Evolutionary conservation across 2,329 filamentous ascomycete species (phyloP).

Genomic region (Helotiales sp.): DNA sequence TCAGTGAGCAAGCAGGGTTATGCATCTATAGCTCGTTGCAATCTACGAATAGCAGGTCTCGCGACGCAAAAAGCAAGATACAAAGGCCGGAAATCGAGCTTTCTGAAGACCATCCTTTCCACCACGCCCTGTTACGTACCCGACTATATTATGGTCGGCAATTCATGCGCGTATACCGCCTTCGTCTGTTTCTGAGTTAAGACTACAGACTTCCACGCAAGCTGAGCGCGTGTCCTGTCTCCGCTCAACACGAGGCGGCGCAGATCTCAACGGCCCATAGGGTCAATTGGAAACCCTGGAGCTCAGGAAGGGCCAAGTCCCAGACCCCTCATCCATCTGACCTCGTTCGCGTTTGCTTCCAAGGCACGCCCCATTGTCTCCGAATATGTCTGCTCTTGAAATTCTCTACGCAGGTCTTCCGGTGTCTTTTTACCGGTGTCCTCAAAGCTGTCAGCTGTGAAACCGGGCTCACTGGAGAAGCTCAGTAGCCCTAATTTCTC

Average conservation of each 20-base stretch:
- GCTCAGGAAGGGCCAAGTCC: conserved; percentile 25
- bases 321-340: conserved; percentile 33
- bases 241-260: background rate
- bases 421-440: conserved; percentile 44
- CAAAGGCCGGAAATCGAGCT: background rate
- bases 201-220: background rate
- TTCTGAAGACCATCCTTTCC: background rate
- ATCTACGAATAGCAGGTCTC: background rate
- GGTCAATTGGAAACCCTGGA: background rate
- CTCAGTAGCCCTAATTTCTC: conserved; percentile 77
- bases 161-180: background rate
- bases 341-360: conserved; percentile 60
- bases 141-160: background rate
- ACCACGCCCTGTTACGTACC: background rate
- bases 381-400: conserved; percentile 65
- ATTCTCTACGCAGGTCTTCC: conserved; percentile 56
- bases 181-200: background rate
- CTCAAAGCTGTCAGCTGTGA: conserved; percentile 57
- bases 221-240: background rate
- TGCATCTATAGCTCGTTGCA: background rate
- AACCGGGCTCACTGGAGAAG: conserved; percentile 60
- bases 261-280: background rate
- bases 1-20: background rate
- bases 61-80: conserved; percentile 2
- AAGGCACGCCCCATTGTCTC: conserved; percentile 75